Evolutionary conservation across 805 yeast species (phyloP).

Genomic region (Teunomyces stri): DNA sequence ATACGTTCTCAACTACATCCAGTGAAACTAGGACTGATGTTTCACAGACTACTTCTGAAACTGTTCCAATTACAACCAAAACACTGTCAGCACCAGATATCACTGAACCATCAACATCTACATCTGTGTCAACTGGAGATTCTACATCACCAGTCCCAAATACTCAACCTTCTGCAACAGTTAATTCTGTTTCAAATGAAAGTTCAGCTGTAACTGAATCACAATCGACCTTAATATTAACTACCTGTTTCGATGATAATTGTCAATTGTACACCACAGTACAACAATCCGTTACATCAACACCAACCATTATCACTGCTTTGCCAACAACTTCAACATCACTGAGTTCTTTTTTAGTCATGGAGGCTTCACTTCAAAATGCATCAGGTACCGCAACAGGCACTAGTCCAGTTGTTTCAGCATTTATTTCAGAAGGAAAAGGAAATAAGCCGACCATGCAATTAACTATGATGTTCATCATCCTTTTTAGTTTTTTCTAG

Average conservation of each 20-base stretch:
- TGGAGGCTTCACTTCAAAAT: slow-evolving; percentile 2
- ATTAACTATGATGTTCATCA: neutral
- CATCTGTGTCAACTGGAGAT: too few relatives aligned
- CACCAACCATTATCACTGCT: neutral
- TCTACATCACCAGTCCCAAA: neutral
- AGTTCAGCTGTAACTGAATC: neutral
- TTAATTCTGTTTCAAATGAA: neutral
- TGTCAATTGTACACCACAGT: neutral
- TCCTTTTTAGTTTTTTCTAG: neutral
- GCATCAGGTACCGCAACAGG: slow-evolving; percentile 1
- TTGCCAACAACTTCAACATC: neutral
- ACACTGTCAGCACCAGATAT: neutral
- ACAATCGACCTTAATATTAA: neutral
- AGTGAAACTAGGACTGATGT: neutral
- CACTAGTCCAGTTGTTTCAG: neutral
- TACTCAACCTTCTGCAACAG: neutral
- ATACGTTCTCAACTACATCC: neutral
- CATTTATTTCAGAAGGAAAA: neutral
- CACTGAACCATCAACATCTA: neutral
- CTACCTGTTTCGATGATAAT: neutral
- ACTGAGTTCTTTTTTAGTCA: slow-evolving; percentile 3
- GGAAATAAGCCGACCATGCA: slow-evolving; percentile 3
- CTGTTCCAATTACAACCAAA: neutral
- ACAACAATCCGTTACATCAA: neutral
- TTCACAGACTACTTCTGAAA: neutral